phyloP scores from a whole-genome alignment of 345 rosid genomes.

The Luvunga scandens region DNA sequence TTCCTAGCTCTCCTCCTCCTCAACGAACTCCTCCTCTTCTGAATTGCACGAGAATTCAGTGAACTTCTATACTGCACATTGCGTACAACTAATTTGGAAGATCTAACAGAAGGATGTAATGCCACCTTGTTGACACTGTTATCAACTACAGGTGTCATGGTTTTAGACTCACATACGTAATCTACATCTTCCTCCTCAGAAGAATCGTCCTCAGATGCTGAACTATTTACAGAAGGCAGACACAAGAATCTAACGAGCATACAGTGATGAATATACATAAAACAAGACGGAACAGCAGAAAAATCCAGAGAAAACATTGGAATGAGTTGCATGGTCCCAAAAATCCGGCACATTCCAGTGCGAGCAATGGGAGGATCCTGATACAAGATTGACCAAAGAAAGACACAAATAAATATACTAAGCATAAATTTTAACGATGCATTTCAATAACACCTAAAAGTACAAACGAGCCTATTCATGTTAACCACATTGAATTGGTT shows the following conservation, averaged over 20 bases:
- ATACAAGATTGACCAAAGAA: conserved; percentile 5
- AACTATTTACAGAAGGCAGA: conserved; percentile 43
- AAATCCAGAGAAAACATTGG: conserved; percentile 71
- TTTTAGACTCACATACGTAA: conserved; percentile 20
- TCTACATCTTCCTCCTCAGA: conserved; percentile 10
- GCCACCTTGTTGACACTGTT: conserved; percentile 26
- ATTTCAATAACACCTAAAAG: not conserved
- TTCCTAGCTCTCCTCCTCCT: conserved; percentile 66
- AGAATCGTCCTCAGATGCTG: conserved; percentile 13
- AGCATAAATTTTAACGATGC: not conserved
- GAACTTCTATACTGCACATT: conserved; percentile 43
- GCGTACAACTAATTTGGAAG: conserved; percentile 47
- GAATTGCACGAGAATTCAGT: conserved; percentile 57
- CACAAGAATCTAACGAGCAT: conserved; percentile 27
- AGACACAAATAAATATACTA: not conserved
- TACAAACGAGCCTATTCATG: not conserved
- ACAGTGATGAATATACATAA: conserved; percentile 49
- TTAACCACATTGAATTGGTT: not conserved
- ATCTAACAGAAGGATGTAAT: conserved; percentile 45
- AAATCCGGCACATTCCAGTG: conserved; percentile 66
- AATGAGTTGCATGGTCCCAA: conserved; percentile 28
- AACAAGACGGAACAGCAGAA: conserved; percentile 63
- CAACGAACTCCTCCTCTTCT: conserved; percentile 70
- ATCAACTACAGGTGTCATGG: conserved; percentile 16
- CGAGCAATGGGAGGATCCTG: conserved; percentile 50